Conservation (phyloP, 495 filamentous ascomycete genomes). For the Chaetomium tenue region DNA sequence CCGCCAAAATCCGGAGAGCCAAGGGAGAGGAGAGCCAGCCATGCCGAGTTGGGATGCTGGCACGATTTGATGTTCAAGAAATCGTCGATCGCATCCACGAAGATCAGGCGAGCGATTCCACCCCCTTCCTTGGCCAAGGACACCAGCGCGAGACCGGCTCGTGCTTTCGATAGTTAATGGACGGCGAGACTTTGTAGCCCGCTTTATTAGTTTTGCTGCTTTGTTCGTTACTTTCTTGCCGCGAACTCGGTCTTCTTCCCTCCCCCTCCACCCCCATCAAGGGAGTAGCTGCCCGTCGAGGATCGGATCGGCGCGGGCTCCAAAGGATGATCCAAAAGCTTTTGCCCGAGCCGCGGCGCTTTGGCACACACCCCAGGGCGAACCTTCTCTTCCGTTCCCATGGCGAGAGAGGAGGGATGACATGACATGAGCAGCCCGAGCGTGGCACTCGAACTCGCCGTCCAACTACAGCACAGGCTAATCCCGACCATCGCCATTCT, state of each 20-base stretch:
- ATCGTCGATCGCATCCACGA: conserved; percentile 15
- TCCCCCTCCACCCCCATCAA: background rate
- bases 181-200: background rate
- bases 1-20: background rate
- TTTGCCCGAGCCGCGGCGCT: background rate
- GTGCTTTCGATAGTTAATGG: background rate
- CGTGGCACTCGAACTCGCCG: conserved; percentile 8
- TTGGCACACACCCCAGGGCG: conserved; percentile 7
- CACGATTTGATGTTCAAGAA: conserved; percentile 6
- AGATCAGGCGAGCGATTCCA: conserved; percentile 7
- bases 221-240: background rate
- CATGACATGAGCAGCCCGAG: conserved; percentile 12
- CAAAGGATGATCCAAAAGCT: conserved; percentile 12
- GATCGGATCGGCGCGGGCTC: conserved; percentile 18
- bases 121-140: background rate
- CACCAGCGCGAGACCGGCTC: background rate
- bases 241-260: background rate
- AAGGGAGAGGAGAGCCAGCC: conserved; percentile 1
- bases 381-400: conserved; percentile 18
- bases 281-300: background rate
- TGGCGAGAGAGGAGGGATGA: conserved; percentile 9
- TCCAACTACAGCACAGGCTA: conserved; percentile 1
- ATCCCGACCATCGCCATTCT: background rate
- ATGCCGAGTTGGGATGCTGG: conserved; percentile 9
- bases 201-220: background rate